A percentile compares a stretch with the other conserved stretches of the same genome.
These are phyloP conservation scores for Lentinula aciculospora DNA, from an alignment of 768 basidiomycete genomes.

Conservation along the genomic window DNA sequence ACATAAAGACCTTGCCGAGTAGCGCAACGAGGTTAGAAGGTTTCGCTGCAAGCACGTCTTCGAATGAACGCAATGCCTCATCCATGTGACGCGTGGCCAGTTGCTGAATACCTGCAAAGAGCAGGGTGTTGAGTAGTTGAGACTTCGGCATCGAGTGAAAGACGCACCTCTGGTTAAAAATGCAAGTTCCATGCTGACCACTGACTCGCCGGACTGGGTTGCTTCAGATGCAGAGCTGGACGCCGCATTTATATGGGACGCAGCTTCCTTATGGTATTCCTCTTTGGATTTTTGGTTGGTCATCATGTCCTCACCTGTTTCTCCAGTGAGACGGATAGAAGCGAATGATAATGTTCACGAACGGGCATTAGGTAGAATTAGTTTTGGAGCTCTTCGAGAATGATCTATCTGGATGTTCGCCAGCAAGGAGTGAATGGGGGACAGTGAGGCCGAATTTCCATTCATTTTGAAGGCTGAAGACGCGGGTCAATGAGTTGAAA, in stretches of 20 bases:
- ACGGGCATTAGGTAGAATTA: slow-evolving; percentile 71
- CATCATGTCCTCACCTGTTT: slow-evolving; percentile 61
- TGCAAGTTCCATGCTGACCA: slow-evolving; percentile 39
- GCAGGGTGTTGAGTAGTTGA: background rate
- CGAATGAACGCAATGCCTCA: slow-evolving; percentile 77
- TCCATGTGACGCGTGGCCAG: slow-evolving; percentile 78
- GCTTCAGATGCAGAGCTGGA: slow-evolving; percentile 46
- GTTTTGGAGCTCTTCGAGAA: slow-evolving; percentile 80
- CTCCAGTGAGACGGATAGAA: background rate
- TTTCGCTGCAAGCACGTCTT: slow-evolving; percentile 68
- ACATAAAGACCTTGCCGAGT: slow-evolving; percentile 64
- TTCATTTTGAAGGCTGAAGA: slow-evolving; percentile 47
- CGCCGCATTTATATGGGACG: slow-evolving; percentile 55
- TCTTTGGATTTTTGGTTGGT: slow-evolving; percentile 56
- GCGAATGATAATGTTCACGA: slow-evolving; percentile 23
- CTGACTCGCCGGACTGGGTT: slow-evolving; percentile 36
- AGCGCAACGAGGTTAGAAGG: slow-evolving; percentile 87
- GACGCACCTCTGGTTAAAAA: slow-evolving; percentile 62
- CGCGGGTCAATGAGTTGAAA: slow-evolving; percentile 6
- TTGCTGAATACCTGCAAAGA: slow-evolving; percentile 75
- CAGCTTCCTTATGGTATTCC: slow-evolving; percentile 64
- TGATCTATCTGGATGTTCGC: slow-evolving; percentile 82
- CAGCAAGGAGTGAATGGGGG: slow-evolving; percentile 74
- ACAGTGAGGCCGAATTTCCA: slow-evolving; percentile 44
- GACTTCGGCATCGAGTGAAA: background rate